Percentiles rank a stretch among this genome's conserved stretches.
These are phyloP conservation scores for Clitocybe nebularis DNA, from an alignment of 1,284 basidiomycete genomes.

Conservation along the genomic window DNA sequence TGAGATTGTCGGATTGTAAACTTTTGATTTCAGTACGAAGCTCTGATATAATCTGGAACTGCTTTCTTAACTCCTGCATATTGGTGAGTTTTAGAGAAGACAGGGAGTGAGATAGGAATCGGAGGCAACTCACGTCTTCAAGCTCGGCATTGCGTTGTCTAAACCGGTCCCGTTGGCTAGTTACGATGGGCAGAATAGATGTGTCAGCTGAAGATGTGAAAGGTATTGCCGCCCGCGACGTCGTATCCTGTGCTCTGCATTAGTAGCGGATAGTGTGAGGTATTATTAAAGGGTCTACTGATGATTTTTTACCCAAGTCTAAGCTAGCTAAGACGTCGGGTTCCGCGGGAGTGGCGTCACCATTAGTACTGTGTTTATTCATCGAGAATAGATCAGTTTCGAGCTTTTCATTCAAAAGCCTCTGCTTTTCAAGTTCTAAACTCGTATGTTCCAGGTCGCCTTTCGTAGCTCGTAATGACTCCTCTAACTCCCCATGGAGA, in stretches of 20 bases:
- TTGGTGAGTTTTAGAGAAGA: slow-evolving; percentile 5
- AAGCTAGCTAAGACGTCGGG: slow-evolving; percentile 65
- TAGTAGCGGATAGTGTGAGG: slow-evolving; percentile 5
- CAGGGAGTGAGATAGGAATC: slow-evolving; percentile 1
- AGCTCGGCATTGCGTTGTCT: slow-evolving; percentile 93
- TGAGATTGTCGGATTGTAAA: slow-evolving; percentile 89
- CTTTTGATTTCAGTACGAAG: slow-evolving; percentile 84
- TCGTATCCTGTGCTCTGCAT: slow-evolving; percentile 43
- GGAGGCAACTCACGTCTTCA: slow-evolving; percentile 85
- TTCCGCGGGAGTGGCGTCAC: slow-evolving; percentile 25
- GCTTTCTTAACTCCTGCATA: slow-evolving; percentile 82
- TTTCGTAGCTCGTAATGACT: slow-evolving; percentile 56
- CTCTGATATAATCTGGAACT: slow-evolving; percentile 91
- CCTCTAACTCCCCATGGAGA: slow-evolving; percentile 75
- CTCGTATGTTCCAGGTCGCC: slow-evolving; percentile 57
- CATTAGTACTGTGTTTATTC: slow-evolving; percentile 49
- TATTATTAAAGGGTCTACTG: slow-evolving; percentile 25
- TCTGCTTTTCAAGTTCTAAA: slow-evolving; percentile 74
- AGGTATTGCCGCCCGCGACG: slow-evolving; percentile 57
- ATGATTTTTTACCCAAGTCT: slow-evolving; percentile 60
- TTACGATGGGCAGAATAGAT: slow-evolving; percentile 94
- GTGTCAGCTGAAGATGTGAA: slow-evolving; percentile 78
- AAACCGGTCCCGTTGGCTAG: slow-evolving; percentile 94
- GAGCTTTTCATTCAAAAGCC: slow-evolving; percentile 79
- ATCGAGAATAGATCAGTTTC: slow-evolving; percentile 88